A percentile compares a stretch with the other conserved stretches of the same genome.
These are phyloP conservation scores for Claviceps sp. DNA, from an alignment of 2,329 filamentous ascomycete genomes.

Conservation along the genomic window DNA sequence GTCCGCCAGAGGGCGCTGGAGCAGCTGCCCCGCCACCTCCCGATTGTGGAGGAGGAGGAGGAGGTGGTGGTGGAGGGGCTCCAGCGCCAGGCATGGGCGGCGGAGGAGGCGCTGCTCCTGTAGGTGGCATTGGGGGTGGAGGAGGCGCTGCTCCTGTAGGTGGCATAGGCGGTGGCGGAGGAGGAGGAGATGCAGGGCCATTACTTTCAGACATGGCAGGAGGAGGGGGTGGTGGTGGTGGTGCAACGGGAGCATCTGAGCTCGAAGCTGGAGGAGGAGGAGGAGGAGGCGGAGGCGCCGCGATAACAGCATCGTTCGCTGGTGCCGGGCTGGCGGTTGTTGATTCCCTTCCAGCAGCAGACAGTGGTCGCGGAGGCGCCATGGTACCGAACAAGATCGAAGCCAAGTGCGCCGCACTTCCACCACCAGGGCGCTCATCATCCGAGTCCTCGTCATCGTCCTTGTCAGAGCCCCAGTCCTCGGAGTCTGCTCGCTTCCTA, in stretches of 20 bases:
- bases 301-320: slow-evolving; percentile 26
- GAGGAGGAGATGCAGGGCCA: slow-evolving; percentile 14
- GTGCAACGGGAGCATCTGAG: slow-evolving; percentile 16
- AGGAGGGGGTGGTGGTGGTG: slow-evolving; percentile 13
- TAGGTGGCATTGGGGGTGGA: slow-evolving; percentile 4
- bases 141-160: slow-evolving; percentile 12
- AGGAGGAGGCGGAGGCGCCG: slow-evolving; percentile 24
- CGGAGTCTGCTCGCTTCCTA: slow-evolving; percentile 47
- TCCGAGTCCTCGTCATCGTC: slow-evolving; percentile 55
- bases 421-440: slow-evolving; percentile 65
- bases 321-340: slow-evolving; percentile 25
- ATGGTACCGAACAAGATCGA: slow-evolving; percentile 95
- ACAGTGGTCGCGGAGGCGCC: slow-evolving; percentile 81
- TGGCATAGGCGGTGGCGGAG: slow-evolving; percentile 15
- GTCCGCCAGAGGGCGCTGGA: slow-evolving; percentile 33
- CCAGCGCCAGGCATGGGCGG: slow-evolving; percentile 16
- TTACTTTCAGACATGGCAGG: slow-evolving; percentile 14
- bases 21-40: slow-evolving; percentile 28
- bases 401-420: slow-evolving; percentile 80
- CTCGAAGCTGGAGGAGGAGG: slow-evolving; percentile 10
- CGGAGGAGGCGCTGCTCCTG: too few species aligned
- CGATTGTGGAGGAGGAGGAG: slow-evolving; percentile 29
- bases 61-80: slow-evolving; percentile 31
- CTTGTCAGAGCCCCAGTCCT: slow-evolving; percentile 69
- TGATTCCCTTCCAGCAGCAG: slow-evolving; percentile 62